Evolutionary conservation across 116 monocot genomes (phyloP).

Genomic region (Cymodocea nodosa): DNA sequence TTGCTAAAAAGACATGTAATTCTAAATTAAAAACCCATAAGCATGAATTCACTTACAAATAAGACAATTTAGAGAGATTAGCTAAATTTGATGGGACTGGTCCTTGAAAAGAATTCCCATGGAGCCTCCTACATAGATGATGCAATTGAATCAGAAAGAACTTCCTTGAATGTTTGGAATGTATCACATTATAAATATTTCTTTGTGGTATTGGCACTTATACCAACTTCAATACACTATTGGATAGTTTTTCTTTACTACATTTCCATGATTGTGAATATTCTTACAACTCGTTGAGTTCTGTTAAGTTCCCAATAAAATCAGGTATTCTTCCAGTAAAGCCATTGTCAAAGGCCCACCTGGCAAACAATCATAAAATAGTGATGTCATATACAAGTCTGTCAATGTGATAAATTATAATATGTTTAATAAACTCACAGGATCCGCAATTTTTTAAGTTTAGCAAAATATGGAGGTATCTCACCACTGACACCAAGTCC

Average conservation of each 20-base stretch:
- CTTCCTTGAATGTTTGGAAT: too few species aligned
- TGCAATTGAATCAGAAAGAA: background rate
- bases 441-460: constrained; percentile 1
- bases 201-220: too few species aligned
- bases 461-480: background rate
- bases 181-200: too few species aligned
- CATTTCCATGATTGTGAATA: background rate
- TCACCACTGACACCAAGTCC: constrained; percentile 1
- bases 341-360: constrained; percentile 18
- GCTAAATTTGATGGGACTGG: constrained; percentile 68
- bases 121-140: constrained; percentile 43
- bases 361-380: background rate
- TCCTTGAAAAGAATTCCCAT: constrained; percentile 81
- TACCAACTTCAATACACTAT: too few species aligned
- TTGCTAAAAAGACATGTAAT: too few species aligned
- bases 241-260: too few species aligned
- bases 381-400: too few species aligned
- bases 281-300: constrained; percentile 1
- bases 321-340: constrained; percentile 15
- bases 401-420: background rate
- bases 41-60: constrained; percentile 36
- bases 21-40: too few species aligned
- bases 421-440: background rate
- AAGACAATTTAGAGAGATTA: constrained; percentile 35
- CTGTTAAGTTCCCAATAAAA: constrained; percentile 2